Conservation (phyloP, 768 basidiomycete genomes). For the Rhodotorula graminis region DNA sequence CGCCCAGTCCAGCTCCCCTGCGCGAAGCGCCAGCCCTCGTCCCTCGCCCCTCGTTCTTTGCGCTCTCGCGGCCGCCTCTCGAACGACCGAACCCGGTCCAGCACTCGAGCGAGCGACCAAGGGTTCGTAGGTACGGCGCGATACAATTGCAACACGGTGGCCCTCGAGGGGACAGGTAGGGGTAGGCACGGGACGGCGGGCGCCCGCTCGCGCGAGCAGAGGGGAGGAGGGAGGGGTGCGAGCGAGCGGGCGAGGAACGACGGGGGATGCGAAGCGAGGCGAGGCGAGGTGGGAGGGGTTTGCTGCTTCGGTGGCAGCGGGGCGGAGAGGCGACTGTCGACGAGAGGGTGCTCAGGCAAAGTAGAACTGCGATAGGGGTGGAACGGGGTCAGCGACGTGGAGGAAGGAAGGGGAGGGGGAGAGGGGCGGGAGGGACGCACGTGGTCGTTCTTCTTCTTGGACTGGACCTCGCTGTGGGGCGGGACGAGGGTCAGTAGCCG, state of each 20-base stretch:
- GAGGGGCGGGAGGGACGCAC: constrained; percentile 1
- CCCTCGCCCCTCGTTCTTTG: too few species aligned
- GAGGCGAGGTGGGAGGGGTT: too few species aligned
- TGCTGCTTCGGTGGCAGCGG: neutral
- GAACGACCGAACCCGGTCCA: too few species aligned
- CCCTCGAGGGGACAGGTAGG: too few species aligned
- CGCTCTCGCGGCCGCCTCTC: too few species aligned
- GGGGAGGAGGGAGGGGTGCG: too few species aligned
- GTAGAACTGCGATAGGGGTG: constrained; percentile 20
- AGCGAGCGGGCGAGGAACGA: neutral
- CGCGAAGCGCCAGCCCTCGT: too few species aligned
- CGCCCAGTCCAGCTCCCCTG: too few species aligned
- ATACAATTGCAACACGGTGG: neutral
- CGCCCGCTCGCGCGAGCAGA: too few species aligned
- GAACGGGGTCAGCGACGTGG: neutral
- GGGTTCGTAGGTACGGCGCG: neutral
- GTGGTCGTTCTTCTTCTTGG: constrained; percentile 98
- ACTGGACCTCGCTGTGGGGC: constrained; percentile 65
- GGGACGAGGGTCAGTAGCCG: constrained; percentile 22
- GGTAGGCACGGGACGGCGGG: neutral
- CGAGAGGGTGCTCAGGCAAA: constrained; percentile 13
- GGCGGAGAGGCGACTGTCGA: neutral
- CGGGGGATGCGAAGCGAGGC: neutral
- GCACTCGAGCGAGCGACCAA: too few species aligned
- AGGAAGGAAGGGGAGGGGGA: neutral